phyloP scores from a whole-genome alignment of 2,329 filamentous ascomycete genomes.

The Onygenales sp. region DNA sequence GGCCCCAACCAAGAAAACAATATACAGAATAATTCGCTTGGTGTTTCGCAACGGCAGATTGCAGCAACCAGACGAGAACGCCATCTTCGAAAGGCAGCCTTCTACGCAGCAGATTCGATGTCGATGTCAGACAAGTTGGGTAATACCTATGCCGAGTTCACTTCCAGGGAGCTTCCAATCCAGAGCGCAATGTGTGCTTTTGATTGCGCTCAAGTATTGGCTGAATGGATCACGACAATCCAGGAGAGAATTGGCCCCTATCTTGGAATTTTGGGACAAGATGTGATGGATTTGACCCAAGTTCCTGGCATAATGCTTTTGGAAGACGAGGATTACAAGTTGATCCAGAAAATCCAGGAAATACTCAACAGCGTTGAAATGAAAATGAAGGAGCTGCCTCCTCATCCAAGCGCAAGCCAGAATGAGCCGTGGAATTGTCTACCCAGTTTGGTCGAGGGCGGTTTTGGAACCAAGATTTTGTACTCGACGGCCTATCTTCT shows the following conservation, averaged over 20 bases:
- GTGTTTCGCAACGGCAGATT: slow-evolving; percentile 21
- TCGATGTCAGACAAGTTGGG: slow-evolving; percentile 80
- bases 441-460: slow-evolving; percentile 53
- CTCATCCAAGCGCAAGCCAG: slow-evolving; percentile 18
- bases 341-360: slow-evolving; percentile 72
- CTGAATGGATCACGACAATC: slow-evolving; percentile 86
- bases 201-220: slow-evolving; percentile 86
- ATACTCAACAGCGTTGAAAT: slow-evolving; percentile 67
- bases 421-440: slow-evolving; percentile 41
- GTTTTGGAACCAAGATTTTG: slow-evolving; percentile 77
- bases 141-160: slow-evolving; percentile 74
- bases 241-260: slow-evolving; percentile 91
- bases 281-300: slow-evolving; percentile 67
- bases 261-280: slow-evolving; percentile 74
- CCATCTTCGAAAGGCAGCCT: slow-evolving; percentile 86
- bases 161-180: slow-evolving; percentile 74
- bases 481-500: slow-evolving; percentile 78
- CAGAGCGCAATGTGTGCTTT: slow-evolving; percentile 89
- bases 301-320: slow-evolving; percentile 83
- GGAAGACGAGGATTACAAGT: slow-evolving; percentile 81
- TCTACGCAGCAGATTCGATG: slow-evolving; percentile 86
- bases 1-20: slow-evolving; percentile 27
- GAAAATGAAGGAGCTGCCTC: slow-evolving; percentile 60
- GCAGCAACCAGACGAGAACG: slow-evolving; percentile 63
- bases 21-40: slow-evolving; percentile 19